A percentile compares a stretch with the other conserved stretches of the same genome.
These are phyloP conservation scores for Dissophora ornata DNA, from an alignment of 192 early-diverging fungal genomes.

Conservation along the genomic window DNA sequence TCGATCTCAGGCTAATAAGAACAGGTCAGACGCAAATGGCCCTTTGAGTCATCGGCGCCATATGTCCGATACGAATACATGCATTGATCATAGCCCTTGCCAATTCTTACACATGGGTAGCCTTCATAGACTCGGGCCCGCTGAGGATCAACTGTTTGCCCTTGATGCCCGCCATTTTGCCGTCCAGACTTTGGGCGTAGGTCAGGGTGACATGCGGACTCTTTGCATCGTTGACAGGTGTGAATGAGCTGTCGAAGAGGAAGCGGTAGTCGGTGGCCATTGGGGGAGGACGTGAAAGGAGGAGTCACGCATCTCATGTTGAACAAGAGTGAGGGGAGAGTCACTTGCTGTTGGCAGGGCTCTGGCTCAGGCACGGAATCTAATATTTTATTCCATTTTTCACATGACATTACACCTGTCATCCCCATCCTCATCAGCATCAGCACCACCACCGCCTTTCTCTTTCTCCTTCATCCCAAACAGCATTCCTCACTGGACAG, in stretches of 20 bases:
- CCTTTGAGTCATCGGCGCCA: no score
- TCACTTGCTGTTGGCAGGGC: no score
- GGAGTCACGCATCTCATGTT: no score
- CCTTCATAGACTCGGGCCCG: slow-evolving; percentile 74
- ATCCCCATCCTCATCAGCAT: not conserved
- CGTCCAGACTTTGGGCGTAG: slow-evolving; percentile 91
- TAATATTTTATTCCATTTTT: not conserved
- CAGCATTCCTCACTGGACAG: not conserved
- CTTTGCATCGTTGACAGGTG: not conserved
- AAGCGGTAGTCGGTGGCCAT: slow-evolving; percentile 10
- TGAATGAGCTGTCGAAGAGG: slow-evolving; percentile 22
- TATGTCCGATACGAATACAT: no score
- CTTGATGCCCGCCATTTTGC: slow-evolving; percentile 71
- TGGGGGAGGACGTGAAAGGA: not conserved
- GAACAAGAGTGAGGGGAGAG: not conserved
- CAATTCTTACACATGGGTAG: slow-evolving; percentile 76
- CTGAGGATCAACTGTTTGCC: slow-evolving; percentile 76
- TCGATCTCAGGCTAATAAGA: slow-evolving; percentile 65
- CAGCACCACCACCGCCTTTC: not conserved
- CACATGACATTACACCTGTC: slow-evolving; percentile 1
- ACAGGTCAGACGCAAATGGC: not conserved
- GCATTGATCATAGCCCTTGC: no score
- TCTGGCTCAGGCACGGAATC: not conserved
- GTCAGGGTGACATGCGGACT: slow-evolving; percentile 81
- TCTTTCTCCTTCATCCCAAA: not conserved